These are phyloP conservation scores for Ceratocystis papillata DNA, from an alignment of 2,329 filamentous ascomycete species.

Conservation along the genomic window DNA sequence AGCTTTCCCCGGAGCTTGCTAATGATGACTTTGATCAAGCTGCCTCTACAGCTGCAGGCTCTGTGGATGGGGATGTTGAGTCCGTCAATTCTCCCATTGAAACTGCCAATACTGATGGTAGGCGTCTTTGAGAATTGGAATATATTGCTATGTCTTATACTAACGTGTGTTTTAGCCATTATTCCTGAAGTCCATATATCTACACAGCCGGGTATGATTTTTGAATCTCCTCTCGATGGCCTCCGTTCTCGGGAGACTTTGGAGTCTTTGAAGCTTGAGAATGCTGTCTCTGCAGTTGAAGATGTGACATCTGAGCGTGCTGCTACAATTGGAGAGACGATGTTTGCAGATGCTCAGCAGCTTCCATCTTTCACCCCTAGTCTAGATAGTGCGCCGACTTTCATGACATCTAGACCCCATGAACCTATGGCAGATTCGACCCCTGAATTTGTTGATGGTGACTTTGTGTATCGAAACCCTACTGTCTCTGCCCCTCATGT, in stretches of 20 bases:
- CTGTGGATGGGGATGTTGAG: conserved; percentile 2
- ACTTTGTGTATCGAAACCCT: not conserved
- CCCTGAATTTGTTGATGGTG: not conserved
- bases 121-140: not conserved
- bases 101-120: not conserved
- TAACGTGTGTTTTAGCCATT: not conserved
- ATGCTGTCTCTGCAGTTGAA: not conserved
- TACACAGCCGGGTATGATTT: not conserved
- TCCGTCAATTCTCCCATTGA: not conserved
- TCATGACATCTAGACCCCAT: not conserved
- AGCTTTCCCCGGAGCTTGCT: not conserved
- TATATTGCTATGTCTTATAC: not conserved
- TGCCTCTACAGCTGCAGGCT: not conserved
- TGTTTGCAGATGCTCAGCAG: not conserved
- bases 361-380: not conserved
- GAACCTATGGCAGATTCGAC: not conserved
- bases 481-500: not conserved
- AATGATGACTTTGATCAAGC: not conserved
- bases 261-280: not conserved
- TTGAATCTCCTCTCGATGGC: not conserved
- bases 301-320: not conserved
- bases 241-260: not conserved
- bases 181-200: not conserved
- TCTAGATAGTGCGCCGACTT: conserved; percentile 1
- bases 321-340: not conserved